Evolutionary conservation across 2,329 filamentous ascomycete species (phyloP), one percentile per base, ranked within the genome.

Genomic region (Colletotrichum cordylinicola): DNA sequence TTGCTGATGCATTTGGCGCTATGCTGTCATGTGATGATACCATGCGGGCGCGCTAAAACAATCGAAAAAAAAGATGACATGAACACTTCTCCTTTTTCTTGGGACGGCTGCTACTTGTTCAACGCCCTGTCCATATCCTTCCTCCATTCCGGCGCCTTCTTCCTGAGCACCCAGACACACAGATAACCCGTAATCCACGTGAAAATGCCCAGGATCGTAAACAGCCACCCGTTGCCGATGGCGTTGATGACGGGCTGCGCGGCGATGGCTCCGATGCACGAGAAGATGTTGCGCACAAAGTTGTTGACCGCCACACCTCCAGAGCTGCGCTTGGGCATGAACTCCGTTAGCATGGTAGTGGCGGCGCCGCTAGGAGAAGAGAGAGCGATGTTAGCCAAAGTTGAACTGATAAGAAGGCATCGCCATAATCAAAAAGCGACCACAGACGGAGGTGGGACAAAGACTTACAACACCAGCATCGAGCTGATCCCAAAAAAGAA

Each of bases 281-380:
- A 92, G 79, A 96, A 93, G 52, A 96, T 94, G 79, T 96, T 97
- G 64, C 95, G 88, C 67, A 95, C 88, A 80, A 96, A 95, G 82
- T 96, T 96, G 83, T 96, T 96, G 58, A 96, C 87, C 0, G 95
- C 95, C 4, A 96, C 94, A 2, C 94, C 94, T 13, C 91, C 91
- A 6, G 92, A 94, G 66, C 93, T 93, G 77, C 90, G 89, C 56
- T 91, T 89, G 16, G 94, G 94, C 88, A 96, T 93, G 81, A 96
- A 96, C 81, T 97, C 95, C 0, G 95, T 96, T 78, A 97, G 87
- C 94, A 97, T 96, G 0, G 95, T 97, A 0, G 94, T 96, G 0
- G 91, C 88, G 79, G 92, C 90, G 65, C 91, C 90, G 84, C 85
- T 87, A 24, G 12, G 24, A 16, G 48, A 21, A 8, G 13, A 18